These are phyloP conservation scores for Earliella scabrosa DNA, from an alignment of 1,284 basidiomycete species.

Conservation along the genomic window DNA sequence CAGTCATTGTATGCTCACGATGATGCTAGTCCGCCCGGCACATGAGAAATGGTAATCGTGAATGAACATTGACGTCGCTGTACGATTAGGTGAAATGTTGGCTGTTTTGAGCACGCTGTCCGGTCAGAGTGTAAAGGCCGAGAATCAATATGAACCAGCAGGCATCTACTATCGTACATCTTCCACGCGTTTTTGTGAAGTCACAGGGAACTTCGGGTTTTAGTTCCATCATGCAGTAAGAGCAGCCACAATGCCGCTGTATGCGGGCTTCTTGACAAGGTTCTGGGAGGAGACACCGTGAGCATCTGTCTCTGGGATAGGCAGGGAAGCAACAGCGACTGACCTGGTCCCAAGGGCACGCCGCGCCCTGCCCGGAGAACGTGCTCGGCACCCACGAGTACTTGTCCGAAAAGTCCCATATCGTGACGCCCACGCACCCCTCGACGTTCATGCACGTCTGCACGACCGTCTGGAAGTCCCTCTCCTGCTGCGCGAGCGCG, in stretches of 20 bases:
- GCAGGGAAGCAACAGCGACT: not conserved
- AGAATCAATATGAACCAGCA: not conserved
- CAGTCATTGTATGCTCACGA: not conserved
- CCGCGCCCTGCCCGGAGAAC: conserved; percentile 40
- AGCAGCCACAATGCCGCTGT: conserved; percentile 29
- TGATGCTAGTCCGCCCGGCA: conserved; percentile 6
- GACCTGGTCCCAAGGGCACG: conserved; percentile 40
- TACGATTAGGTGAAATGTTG: too few relatives aligned
- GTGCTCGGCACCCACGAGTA: conserved; percentile 40
- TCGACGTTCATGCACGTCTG: conserved; percentile 46
- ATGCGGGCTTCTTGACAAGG: conserved; percentile 32
- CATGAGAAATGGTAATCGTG: not conserved
- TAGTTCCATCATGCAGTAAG: conserved; percentile 10
- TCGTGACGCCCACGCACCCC: conserved; percentile 49
- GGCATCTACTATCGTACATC: conserved; percentile 5
- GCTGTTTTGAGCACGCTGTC: not conserved
- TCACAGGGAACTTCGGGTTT: not conserved
- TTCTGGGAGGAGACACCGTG: conserved; percentile 18
- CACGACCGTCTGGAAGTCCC: conserved; percentile 51
- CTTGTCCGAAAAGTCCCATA: conserved; percentile 55
- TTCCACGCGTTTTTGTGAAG: not conserved
- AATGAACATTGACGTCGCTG: too few relatives aligned
- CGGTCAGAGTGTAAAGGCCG: not conserved
- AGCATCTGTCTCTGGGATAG: not conserved
- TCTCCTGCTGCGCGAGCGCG: conserved; percentile 52